Conservation (phyloP, 2,329 filamentous ascomycete species). For the Trichophyton simii region DNA sequence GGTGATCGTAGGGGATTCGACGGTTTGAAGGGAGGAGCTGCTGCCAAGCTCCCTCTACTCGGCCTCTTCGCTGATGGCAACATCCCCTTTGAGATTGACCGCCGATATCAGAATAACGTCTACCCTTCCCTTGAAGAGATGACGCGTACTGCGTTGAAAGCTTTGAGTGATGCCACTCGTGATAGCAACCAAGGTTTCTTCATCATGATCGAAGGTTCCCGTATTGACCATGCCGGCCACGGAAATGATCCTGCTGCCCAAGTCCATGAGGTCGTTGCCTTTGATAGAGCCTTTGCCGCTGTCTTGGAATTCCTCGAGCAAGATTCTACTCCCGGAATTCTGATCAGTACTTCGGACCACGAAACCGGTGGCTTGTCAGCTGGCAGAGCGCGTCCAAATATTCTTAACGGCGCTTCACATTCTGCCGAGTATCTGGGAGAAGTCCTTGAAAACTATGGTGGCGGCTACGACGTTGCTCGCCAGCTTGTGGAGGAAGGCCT, state of each 20-base stretch:
- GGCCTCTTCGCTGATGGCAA: slow-evolving; percentile 73
- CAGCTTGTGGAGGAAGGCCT: slow-evolving; percentile 57
- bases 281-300: slow-evolving; percentile 70
- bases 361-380: slow-evolving; percentile 83
- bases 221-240: slow-evolving; percentile 91
- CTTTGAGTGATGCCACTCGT: slow-evolving; percentile 67
- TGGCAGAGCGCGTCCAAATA: slow-evolving; percentile 71
- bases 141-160: slow-evolving; percentile 66
- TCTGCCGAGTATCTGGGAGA: slow-evolving; percentile 57
- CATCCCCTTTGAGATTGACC: slow-evolving; percentile 88
- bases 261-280: slow-evolving; percentile 87
- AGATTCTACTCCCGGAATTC: slow-evolving; percentile 57
- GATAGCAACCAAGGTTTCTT: slow-evolving; percentile 90
- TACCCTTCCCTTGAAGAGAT: slow-evolving; percentile 91
- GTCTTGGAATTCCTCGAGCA: slow-evolving; percentile 75
- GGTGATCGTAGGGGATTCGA: slow-evolving; percentile 64
- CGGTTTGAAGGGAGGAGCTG: slow-evolving; percentile 53
- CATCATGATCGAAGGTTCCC: slow-evolving; percentile 92
- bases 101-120: slow-evolving; percentile 59
- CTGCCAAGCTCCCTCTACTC: slow-evolving; percentile 61
- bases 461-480: slow-evolving; percentile 23
- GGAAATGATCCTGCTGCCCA: slow-evolving; percentile 73
- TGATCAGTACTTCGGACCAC: slow-evolving; percentile 88
- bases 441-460: slow-evolving; percentile 50
- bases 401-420: slow-evolving; percentile 66